Percentiles rank a stretch among this genome's conserved stretches.
Evolutionary conservation across 129 eudicot genomes (phyloP).

Genomic region (Centella asiatica): DNA sequence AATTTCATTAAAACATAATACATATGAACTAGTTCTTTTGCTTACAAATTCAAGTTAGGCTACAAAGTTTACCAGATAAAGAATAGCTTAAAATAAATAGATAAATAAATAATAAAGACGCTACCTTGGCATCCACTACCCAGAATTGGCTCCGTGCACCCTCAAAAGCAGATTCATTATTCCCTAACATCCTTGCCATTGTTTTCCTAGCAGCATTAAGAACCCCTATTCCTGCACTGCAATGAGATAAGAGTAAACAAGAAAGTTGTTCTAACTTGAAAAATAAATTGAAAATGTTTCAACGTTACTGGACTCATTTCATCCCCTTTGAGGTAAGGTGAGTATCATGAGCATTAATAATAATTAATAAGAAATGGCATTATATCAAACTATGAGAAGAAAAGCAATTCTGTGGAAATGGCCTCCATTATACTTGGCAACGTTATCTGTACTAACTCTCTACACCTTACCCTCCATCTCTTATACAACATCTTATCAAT

Average conservation of each 20-base stretch:
- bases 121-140: slow-evolving; percentile 99
- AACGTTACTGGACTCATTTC: background rate
- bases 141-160: slow-evolving; percentile 93
- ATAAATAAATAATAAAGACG: background rate
- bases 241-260: slow-evolving; percentile 21
- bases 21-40: background rate
- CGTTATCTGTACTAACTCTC: no score
- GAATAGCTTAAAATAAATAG: background rate
- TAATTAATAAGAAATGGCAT: background rate
- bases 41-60: background rate
- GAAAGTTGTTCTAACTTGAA: slow-evolving; percentile 1
- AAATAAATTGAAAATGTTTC: background rate
- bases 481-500: no score
- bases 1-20: background rate
- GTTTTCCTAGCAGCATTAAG: slow-evolving; percentile 97
- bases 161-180: slow-evolving; percentile 76
- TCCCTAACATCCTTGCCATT: slow-evolving; percentile 96
- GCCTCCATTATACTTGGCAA: no score
- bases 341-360: background rate
- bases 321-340: background rate
- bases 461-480: no score
- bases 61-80: background rate
- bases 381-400: background rate
- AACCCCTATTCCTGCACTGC: slow-evolving; percentile 98
- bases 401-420: background rate